Conservation (phyloP, 108 stramenopile genomes). For the Discostella stelligeroides region DNA sequence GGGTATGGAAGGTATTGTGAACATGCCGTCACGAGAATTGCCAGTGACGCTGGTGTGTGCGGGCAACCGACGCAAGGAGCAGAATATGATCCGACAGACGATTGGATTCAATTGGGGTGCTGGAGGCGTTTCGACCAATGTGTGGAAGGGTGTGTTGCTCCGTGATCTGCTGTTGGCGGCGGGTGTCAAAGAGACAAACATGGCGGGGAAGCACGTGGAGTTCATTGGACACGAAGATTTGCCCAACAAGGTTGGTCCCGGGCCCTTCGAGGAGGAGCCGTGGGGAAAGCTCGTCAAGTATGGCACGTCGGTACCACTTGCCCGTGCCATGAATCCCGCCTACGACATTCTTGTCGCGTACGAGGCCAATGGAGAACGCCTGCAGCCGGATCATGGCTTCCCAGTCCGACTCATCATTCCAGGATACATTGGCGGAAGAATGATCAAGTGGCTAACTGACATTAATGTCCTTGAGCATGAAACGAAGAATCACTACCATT, state of each 20-base stretch:
- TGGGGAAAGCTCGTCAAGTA: constrained; percentile 95
- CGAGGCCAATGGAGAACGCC: constrained; percentile 90
- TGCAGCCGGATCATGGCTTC: constrained; percentile 97
- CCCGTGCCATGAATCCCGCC: constrained; percentile 93
- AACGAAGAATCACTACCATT: constrained; percentile 97
- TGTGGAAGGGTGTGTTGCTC: constrained; percentile 93
- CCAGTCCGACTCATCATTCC: constrained; percentile 97
- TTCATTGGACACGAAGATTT: constrained; percentile 92
- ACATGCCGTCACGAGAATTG: constrained; percentile 72
- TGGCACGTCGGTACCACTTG: constrained; percentile 93
- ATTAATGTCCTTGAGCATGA: constrained; percentile 92
- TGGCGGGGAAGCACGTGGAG: constrained; percentile 85
- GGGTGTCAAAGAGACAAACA: constrained; percentile 83
- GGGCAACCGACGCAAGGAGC: constrained; percentile 98
- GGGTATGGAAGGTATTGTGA: constrained; percentile 79
- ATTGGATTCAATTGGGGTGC: constrained; percentile 98
- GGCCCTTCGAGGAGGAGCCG: constrained; percentile 85
- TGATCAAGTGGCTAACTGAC: constrained; percentile 97
- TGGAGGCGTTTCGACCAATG: constrained; percentile 90
- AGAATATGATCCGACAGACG: constrained; percentile 96
- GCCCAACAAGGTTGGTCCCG: constrained; percentile 93
- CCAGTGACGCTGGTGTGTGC: constrained; percentile 97
- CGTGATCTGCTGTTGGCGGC: constrained; percentile 83
- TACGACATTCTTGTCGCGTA: constrained; percentile 93
- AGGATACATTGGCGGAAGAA: constrained; percentile 97